Percentiles rank a stretch among this genome's conserved stretches.
Conservation (phyloP, 2,329 filamentous ascomycete species). For the Plectosphaerella cucumerina region DNA sequence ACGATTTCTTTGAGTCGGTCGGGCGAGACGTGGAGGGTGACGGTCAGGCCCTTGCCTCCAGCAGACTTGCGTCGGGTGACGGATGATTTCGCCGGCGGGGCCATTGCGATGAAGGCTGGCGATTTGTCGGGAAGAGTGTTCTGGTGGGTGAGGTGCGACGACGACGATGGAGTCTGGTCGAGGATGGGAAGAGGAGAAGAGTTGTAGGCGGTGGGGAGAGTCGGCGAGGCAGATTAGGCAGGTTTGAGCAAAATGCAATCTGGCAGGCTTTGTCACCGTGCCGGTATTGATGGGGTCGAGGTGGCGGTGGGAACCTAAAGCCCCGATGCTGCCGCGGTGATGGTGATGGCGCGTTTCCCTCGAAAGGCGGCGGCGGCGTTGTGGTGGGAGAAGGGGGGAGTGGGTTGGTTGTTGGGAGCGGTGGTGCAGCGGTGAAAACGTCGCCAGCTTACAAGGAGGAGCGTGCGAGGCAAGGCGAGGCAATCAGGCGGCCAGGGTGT, state of each 20-base stretch:
- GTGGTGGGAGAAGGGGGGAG: background rate
- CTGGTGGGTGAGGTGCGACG: background rate
- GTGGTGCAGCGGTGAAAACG: no score
- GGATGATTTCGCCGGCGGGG: slow-evolving; percentile 5
- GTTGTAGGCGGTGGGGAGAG: background rate
- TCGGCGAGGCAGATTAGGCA: background rate
- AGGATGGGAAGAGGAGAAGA: background rate
- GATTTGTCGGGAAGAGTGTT: background rate
- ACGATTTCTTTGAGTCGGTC: slow-evolving; percentile 46
- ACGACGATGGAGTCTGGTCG: background rate
- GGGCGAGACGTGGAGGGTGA: slow-evolving; percentile 51
- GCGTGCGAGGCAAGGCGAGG: slow-evolving; percentile 2
- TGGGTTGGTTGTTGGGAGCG: background rate
- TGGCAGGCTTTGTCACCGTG: background rate
- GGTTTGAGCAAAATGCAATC: background rate
- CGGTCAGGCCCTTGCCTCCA: slow-evolving; percentile 28
- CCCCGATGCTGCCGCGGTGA: background rate
- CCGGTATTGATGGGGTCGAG: background rate
- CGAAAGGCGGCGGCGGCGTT: no score
- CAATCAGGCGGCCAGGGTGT: background rate
- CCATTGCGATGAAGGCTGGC: slow-evolving; percentile 9
- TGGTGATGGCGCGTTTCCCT: background rate
- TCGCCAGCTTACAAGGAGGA: background rate
- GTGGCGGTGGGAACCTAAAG: background rate
- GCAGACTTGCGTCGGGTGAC: slow-evolving; percentile 13